Evolutionary conservation across 2,329 filamentous ascomycete genomes (phyloP).

Genomic region (Exophiala xenobiotica): DNA sequence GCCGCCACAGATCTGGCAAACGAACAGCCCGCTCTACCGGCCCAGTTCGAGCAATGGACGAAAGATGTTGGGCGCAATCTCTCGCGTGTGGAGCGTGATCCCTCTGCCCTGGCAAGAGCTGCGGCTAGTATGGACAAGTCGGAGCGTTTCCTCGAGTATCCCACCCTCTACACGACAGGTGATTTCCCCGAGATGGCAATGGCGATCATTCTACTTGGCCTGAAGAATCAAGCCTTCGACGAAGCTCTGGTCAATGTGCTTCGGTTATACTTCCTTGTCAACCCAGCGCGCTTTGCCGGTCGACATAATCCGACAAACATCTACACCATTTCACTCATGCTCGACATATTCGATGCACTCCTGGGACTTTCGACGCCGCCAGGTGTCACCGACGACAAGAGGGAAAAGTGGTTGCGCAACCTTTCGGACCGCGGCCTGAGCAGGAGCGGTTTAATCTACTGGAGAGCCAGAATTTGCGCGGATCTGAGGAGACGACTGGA

Average conservation of each 20-base stretch:
- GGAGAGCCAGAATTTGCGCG: constrained; percentile 9
- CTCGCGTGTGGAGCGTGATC: neutral
- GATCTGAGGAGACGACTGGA: constrained; percentile 12
- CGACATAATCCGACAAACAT: constrained; percentile 16
- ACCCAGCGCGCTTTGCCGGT: constrained; percentile 11
- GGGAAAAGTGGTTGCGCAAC: constrained; percentile 1
- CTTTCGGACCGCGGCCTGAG: constrained; percentile 8
- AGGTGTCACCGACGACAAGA: neutral
- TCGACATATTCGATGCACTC: constrained; percentile 13
- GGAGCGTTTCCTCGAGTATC: constrained; percentile 12
- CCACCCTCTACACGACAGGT: constrained; percentile 12
- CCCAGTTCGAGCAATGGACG: constrained; percentile 11
- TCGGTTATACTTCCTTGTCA: constrained; percentile 17
- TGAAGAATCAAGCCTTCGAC: constrained; percentile 11
- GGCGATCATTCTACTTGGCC: constrained; percentile 3
- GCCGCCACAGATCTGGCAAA: constrained; percentile 6
- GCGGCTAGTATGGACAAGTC: constrained; percentile 6
- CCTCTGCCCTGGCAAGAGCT: neutral
- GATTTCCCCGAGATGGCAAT: constrained; percentile 14
- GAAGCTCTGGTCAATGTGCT: constrained; percentile 15
- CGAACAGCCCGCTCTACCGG: constrained; percentile 2
- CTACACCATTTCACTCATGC: constrained; percentile 17
- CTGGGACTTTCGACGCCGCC: constrained; percentile 2
- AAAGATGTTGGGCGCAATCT: constrained; percentile 5
- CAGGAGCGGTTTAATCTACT: constrained; percentile 5